These are phyloP conservation scores for Thelephora ganbajun DNA, from an alignment of 768 basidiomycete species.

Conservation along the genomic window DNA sequence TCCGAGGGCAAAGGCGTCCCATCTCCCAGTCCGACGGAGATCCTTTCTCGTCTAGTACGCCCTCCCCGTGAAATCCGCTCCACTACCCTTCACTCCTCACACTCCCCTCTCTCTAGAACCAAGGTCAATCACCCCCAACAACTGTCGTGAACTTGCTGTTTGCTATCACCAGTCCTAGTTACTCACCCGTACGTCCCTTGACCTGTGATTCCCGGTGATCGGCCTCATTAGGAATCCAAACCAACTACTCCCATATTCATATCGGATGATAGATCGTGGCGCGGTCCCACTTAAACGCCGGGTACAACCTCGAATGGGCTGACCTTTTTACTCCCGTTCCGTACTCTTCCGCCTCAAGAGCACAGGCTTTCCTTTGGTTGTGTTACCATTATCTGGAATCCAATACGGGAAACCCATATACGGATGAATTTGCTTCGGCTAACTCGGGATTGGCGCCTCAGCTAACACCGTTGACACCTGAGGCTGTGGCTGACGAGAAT, in stretches of 20 bases:
- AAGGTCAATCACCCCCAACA: conserved; percentile 47
- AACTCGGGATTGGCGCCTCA: conserved; percentile 17
- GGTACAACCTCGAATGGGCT: conserved; percentile 19
- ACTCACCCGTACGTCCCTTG: conserved; percentile 23
- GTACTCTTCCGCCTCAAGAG: conserved; percentile 26
- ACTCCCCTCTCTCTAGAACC: conserved; percentile 21
- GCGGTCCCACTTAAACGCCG: conserved; percentile 23
- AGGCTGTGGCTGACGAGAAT: conserved; percentile 26
- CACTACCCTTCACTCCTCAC: conserved; percentile 4
- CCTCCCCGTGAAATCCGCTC: conserved; percentile 1
- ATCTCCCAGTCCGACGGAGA: conserved; percentile 36
- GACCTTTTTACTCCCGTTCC: conserved; percentile 30
- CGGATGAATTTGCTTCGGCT: conserved; percentile 15
- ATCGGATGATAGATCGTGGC: conserved; percentile 16
- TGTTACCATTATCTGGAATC: conserved; percentile 33
- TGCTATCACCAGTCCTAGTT: conserved; percentile 35
- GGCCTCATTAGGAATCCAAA: background rate
- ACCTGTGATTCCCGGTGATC: background rate
- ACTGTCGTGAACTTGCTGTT: conserved; percentile 61
- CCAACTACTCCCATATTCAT: conserved; percentile 1
- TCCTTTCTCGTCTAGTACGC: conserved; percentile 40
- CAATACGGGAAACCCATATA: conserved; percentile 22
- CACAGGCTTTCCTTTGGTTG: conserved; percentile 33
- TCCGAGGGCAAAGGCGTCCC: conserved; percentile 31
- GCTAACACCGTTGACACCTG: conserved; percentile 15